Percentiles rank a stretch among this genome's conserved stretches.
Conservation (phyloP, 2,329 filamentous ascomycete genomes). For the Botryosphaeria dothidea region DNA sequence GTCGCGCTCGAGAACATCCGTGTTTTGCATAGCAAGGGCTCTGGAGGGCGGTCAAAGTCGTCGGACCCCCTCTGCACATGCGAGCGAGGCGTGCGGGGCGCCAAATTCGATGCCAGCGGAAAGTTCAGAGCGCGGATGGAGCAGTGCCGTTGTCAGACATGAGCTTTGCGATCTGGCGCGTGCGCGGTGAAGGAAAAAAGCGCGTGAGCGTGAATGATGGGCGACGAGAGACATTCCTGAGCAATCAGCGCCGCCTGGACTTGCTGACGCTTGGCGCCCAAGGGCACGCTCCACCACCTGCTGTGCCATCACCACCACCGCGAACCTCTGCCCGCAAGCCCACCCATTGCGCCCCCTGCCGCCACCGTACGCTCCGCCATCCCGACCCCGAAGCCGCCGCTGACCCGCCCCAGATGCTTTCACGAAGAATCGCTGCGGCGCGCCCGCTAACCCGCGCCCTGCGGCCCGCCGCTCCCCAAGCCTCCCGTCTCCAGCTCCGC, state of each 20-base stretch:
- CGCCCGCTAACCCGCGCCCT: constrained; percentile 42
- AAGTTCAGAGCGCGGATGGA: constrained; percentile 23
- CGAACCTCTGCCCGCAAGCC: not conserved
- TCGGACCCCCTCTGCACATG: constrained; percentile 29
- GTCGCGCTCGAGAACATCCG: constrained; percentile 28
- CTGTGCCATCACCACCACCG: not conserved
- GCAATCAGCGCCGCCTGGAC: constrained; percentile 1
- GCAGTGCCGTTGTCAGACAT: constrained; percentile 33
- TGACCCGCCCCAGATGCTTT: constrained; percentile 40
- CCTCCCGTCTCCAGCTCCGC: constrained; percentile 38
- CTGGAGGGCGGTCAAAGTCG: constrained; percentile 16
- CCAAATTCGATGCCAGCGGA: constrained; percentile 26
- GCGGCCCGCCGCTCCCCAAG: constrained; percentile 32
- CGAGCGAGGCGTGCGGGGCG: constrained; percentile 14
- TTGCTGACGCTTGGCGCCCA: not conserved
- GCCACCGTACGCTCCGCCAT: not conserved
- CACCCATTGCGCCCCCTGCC: constrained; percentile 12
- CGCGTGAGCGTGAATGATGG: constrained; percentile 16
- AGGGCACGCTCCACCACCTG: constrained; percentile 11
- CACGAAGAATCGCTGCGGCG: constrained; percentile 41
- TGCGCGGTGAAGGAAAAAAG: constrained; percentile 28
- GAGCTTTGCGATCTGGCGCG: constrained; percentile 28
- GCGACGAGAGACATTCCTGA: not conserved
- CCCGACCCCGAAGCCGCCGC: not conserved
- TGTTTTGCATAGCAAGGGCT: constrained; percentile 21